phyloP scores from a whole-genome alignment of 2,329 filamentous ascomycete species.

The Diaporthe humulicola region DNA sequence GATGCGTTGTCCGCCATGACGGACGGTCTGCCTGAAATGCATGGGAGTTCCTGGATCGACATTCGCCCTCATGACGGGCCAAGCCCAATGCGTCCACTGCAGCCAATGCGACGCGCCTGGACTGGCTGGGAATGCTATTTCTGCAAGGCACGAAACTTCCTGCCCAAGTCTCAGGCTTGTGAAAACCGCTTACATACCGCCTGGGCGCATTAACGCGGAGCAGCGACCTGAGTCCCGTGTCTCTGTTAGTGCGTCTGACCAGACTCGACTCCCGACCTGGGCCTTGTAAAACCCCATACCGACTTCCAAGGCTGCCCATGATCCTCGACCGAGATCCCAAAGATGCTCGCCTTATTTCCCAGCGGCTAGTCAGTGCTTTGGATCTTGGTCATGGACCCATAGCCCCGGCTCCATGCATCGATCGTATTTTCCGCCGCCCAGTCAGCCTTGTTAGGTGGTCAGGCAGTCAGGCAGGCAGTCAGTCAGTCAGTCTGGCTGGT shows the following conservation, averaged over 20 bases:
- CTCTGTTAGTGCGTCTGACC: slow-evolving; percentile 9
- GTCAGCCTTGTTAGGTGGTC: background rate
- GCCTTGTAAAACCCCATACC: slow-evolving; percentile 3
- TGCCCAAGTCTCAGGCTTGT: slow-evolving; percentile 21
- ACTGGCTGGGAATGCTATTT: slow-evolving; percentile 20
- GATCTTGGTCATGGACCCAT: background rate
- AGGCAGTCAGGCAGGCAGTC: background rate
- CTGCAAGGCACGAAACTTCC: background rate
- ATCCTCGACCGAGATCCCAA: background rate
- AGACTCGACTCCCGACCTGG: background rate
- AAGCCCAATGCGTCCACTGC: slow-evolving; percentile 25
- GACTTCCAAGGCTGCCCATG: background rate
- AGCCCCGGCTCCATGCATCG: background rate
- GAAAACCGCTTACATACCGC: slow-evolving; percentile 1
- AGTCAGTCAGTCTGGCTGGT: background rate
- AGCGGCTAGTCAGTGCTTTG: slow-evolving; percentile 18
- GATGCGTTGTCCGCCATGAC: slow-evolving; percentile 25
- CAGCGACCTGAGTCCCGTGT: background rate
- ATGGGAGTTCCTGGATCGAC: slow-evolving; percentile 24
- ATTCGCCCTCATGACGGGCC: slow-evolving; percentile 10
- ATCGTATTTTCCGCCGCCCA: background rate
- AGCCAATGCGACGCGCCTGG: slow-evolving; percentile 18
- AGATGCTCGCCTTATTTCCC: slow-evolving; percentile 11
- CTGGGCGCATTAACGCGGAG: slow-evolving; percentile 5
- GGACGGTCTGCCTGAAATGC: slow-evolving; percentile 3